Percentiles rank a stretch among this genome's conserved stretches.
Conservation (phyloP, 768 basidiomycete genomes). For the Boletus fagicola region DNA sequence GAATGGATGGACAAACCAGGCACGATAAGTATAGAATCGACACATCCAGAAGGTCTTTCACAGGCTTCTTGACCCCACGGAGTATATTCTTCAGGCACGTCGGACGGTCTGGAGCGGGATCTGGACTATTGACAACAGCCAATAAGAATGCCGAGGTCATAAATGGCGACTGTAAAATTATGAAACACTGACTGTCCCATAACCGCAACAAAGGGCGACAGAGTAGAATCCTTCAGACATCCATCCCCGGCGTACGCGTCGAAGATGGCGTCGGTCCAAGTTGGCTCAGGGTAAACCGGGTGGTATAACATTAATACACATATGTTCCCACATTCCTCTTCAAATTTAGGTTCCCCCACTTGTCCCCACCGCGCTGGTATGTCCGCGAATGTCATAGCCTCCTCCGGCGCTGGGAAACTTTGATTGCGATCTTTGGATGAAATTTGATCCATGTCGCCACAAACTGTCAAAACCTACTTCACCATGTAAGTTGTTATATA, state of each 20-base stretch:
- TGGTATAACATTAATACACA: neutral
- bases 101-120: neutral
- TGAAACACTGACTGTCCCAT: neutral
- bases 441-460: neutral
- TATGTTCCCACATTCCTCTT: neutral
- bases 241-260: neutral
- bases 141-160: neutral
- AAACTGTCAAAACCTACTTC: neutral
- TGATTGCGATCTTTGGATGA: neutral
- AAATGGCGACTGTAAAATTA: neutral
- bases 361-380: neutral
- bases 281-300: neutral
- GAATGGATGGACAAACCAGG: neutral
- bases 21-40: slow-evolving; percentile 4
- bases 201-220: neutral
- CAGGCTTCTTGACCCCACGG: neutral
- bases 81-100: neutral
- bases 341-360: neutral
- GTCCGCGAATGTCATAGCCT: neutral
- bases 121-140: neutral
- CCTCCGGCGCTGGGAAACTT: neutral
- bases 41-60: slow-evolving; percentile 4
- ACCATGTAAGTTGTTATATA: neutral
- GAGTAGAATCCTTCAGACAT: neutral
- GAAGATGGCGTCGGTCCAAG: neutral